These are phyloP conservation scores for Raphidocelis subcapitata DNA, from an alignment of 139 green algal species.

Conservation along the genomic window DNA sequence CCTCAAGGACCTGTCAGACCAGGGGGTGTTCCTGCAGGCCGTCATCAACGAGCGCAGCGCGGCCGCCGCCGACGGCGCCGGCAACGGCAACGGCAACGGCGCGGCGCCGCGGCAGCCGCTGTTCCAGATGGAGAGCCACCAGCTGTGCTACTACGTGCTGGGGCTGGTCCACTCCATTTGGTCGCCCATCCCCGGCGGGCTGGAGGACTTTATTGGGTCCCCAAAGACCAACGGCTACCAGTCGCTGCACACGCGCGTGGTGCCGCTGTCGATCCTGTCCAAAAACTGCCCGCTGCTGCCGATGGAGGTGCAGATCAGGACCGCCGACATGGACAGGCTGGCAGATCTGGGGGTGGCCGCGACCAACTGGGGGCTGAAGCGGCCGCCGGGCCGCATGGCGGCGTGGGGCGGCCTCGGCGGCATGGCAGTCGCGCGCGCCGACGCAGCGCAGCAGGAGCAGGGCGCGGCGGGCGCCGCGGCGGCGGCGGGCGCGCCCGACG, in stretches of 20 bases:
- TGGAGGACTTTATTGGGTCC: slow-evolving; percentile 92
- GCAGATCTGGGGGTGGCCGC: slow-evolving; percentile 6
- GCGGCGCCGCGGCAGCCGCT: background rate
- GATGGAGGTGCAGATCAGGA: slow-evolving; percentile 29
- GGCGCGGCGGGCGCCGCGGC: background rate
- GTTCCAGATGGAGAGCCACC: slow-evolving; percentile 8
- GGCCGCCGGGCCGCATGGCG: too few relatives aligned
- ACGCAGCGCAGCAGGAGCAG: background rate
- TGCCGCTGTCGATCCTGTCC: slow-evolving; percentile 29
- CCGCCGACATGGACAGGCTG: slow-evolving; percentile 11
- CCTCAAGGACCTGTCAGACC: slow-evolving; percentile 6
- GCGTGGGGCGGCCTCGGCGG: too few relatives aligned
- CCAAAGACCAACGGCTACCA: slow-evolving; percentile 86
- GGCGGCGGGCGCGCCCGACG: background rate
- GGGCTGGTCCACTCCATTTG: slow-evolving; percentile 76
- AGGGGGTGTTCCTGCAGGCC: slow-evolving; percentile 2
- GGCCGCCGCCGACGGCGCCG: slow-evolving; percentile 11
- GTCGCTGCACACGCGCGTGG: slow-evolving; percentile 78
- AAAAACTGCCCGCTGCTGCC: slow-evolving; percentile 19
- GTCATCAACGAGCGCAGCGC: background rate
- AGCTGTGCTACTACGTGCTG: slow-evolving; percentile 71
- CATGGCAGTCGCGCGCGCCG: too few relatives aligned
- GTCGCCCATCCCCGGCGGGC: slow-evolving; percentile 70
- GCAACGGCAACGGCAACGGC: slow-evolving; percentile 38
- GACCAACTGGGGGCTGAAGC: background rate